phyloP scores from a whole-genome alignment of 2,329 filamentous ascomycete species.

The Lasiodiplodia sp. region DNA sequence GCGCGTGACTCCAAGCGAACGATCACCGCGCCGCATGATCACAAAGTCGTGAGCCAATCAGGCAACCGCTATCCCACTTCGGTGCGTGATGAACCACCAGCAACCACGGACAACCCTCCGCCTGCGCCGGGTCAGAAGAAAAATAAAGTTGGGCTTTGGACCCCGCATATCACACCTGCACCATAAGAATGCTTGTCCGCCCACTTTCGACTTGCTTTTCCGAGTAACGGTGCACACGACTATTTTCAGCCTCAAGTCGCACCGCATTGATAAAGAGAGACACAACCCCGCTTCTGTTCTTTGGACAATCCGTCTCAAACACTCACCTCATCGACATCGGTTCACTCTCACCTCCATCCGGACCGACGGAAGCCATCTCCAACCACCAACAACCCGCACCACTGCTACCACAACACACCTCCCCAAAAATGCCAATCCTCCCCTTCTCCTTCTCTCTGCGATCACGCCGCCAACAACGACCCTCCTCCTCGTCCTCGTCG shows the following conservation, averaged over 20 bases:
- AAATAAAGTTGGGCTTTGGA: background rate
- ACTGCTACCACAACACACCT: background rate
- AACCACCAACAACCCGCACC: background rate
- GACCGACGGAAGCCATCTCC: background rate
- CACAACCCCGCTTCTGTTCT: background rate
- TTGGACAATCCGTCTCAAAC: background rate
- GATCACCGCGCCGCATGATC: background rate
- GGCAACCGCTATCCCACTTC: conserved; percentile 6
- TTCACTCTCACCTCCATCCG: background rate
- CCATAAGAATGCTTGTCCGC: background rate
- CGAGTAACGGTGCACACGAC: background rate
- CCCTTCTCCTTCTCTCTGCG: background rate
- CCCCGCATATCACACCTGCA: background rate
- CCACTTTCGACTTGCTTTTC: background rate
- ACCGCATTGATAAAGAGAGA: background rate
- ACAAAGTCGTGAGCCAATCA: background rate
- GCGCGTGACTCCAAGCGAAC: background rate
- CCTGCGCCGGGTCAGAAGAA: background rate
- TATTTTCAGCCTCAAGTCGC: background rate
- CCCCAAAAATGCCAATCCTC: background rate
- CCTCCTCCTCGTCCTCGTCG: background rate
- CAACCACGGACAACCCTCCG: background rate
- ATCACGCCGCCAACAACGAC: background rate
- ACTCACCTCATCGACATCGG: background rate
- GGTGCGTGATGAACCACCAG: background rate